phyloP scores from a whole-genome alignment of 495 filamentous ascomycete genomes.

The Neurospora africana region DNA sequence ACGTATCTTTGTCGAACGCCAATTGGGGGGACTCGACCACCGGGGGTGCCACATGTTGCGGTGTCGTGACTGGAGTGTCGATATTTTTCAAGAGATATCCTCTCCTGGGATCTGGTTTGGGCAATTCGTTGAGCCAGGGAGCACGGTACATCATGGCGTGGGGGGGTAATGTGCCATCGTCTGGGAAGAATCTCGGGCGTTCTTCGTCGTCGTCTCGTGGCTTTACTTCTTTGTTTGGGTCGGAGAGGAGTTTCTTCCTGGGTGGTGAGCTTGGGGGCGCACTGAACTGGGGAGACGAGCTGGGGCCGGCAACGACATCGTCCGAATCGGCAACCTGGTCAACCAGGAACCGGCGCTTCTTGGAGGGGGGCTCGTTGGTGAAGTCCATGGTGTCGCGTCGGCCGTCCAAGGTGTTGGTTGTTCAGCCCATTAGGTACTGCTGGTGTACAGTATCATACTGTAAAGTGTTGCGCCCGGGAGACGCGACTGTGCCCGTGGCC shows the following conservation, averaged over 20 bases:
- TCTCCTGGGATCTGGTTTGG: not conserved
- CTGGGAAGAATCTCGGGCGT: not conserved
- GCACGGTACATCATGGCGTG: not conserved
- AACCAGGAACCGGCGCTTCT: conserved; percentile 74
- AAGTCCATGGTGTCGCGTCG: conserved; percentile 39
- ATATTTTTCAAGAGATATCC: not conserved
- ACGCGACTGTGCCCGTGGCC: conserved; percentile 15
- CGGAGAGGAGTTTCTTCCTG: conserved; percentile 2
- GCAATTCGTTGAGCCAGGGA: conserved; percentile 15
- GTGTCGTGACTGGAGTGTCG: not conserved
- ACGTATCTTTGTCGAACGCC: conserved; percentile 56
- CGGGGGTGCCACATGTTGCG: not conserved
- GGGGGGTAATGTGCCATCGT: not conserved
- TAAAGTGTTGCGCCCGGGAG: conserved; percentile 15
- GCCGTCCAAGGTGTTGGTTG: conserved; percentile 2
- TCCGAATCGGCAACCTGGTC: conserved; percentile 38
- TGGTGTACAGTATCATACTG: not conserved
- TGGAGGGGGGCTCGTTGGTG: conserved; percentile 53
- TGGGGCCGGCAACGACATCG: conserved; percentile 3
- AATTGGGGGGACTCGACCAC: conserved; percentile 2
- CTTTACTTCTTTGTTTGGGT: not conserved
- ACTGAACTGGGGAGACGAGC: not conserved
- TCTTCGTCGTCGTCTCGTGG: not conserved
- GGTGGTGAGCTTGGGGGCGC: not conserved
- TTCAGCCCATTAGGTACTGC: not conserved